Conservation (phyloP, 305 asterid species). For the Andrographis paniculata region DNA sequence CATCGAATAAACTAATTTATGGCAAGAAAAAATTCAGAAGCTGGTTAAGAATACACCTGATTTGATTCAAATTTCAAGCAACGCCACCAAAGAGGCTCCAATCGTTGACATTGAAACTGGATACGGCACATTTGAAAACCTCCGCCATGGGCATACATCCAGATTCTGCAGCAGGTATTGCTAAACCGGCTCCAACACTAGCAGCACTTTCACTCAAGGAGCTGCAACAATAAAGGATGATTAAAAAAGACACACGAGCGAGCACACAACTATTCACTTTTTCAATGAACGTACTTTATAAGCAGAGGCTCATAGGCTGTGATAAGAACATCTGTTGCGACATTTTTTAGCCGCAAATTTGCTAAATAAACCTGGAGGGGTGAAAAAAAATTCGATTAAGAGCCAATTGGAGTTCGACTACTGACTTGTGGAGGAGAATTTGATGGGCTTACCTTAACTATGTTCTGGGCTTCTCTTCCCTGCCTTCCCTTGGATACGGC, state of each 20-base stretch:
- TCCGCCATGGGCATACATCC: slow-evolving; percentile 74
- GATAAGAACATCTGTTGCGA: slow-evolving; percentile 62
- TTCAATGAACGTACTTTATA: slow-evolving; percentile 46
- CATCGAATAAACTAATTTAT: too few relatives aligned
- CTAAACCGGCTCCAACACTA: slow-evolving; percentile 60
- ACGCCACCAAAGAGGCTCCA: slow-evolving; percentile 60
- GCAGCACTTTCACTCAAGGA: slow-evolving; percentile 73
- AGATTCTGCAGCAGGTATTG: slow-evolving; percentile 53
- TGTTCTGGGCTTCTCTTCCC: slow-evolving; percentile 84
- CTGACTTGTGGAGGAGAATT: slow-evolving; percentile 1
- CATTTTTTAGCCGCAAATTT: slow-evolving; percentile 80
- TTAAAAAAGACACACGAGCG: background rate
- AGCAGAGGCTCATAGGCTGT: slow-evolving; percentile 77
- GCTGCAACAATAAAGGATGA: slow-evolving; percentile 27
- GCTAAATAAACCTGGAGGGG: slow-evolving; percentile 66
- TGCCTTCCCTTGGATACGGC: slow-evolving; percentile 84
- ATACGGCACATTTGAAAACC: slow-evolving; percentile 54
- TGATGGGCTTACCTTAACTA: slow-evolving; percentile 48
- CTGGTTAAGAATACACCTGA: background rate
- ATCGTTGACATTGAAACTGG: slow-evolving; percentile 68
- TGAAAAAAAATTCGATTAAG: slow-evolving; percentile 2
- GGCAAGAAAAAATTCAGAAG: too few relatives aligned
- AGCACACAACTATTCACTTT: too few relatives aligned
- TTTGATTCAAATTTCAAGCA: slow-evolving; percentile 34
- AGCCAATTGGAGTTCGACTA: slow-evolving; percentile 3